Evolutionary conservation across 306 rosid species (phyloP).

Genomic region (Cyamopsis tetragonoloba): DNA sequence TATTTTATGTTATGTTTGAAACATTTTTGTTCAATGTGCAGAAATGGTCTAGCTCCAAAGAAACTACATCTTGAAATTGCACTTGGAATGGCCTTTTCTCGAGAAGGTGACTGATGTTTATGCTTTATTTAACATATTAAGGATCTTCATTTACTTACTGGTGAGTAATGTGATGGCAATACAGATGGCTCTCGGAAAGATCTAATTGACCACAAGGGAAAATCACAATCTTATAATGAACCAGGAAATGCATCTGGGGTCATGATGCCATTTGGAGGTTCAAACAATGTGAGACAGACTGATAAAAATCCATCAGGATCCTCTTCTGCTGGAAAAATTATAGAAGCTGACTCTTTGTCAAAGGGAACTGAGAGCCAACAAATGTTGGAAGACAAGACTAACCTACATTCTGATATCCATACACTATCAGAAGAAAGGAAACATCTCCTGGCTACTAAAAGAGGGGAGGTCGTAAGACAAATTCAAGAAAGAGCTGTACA

Average conservation of each 20-base stretch:
- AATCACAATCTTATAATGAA: slow-evolving; percentile 62
- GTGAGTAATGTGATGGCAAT: slow-evolving; percentile 35
- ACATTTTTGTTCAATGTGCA: slow-evolving; percentile 40
- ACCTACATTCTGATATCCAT: slow-evolving; percentile 41
- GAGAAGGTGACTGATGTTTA: slow-evolving; percentile 59
- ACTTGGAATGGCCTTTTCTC: slow-evolving; percentile 62
- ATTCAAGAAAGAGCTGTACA: slow-evolving; percentile 57
- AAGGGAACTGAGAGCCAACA: slow-evolving; percentile 62
- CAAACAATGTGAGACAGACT: slow-evolving; percentile 49
- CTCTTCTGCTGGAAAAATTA: slow-evolving; percentile 51
- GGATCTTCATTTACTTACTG: slow-evolving; percentile 20
- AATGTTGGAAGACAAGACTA: slow-evolving; percentile 48
- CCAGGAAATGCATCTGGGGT: slow-evolving; percentile 49
- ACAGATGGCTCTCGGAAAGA: slow-evolving; percentile 68
- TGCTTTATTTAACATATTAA: not conserved
- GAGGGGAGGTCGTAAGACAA: slow-evolving; percentile 54
- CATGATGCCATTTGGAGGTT: slow-evolving; percentile 61
- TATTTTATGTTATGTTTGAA: slow-evolving; percentile 26
- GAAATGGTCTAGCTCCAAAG: slow-evolving; percentile 93
- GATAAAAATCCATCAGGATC: slow-evolving; percentile 48
- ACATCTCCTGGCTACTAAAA: slow-evolving; percentile 35
- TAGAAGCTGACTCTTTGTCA: slow-evolving; percentile 53
- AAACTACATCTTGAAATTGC: slow-evolving; percentile 98
- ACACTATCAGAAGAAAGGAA: slow-evolving; percentile 52
- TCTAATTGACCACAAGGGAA: slow-evolving; percentile 63